Percentiles rank a stretch among this genome's conserved stretches.
Conservation (phyloP, 2,329 filamentous ascomycete genomes). For the Neofusicoccum laricinum region DNA sequence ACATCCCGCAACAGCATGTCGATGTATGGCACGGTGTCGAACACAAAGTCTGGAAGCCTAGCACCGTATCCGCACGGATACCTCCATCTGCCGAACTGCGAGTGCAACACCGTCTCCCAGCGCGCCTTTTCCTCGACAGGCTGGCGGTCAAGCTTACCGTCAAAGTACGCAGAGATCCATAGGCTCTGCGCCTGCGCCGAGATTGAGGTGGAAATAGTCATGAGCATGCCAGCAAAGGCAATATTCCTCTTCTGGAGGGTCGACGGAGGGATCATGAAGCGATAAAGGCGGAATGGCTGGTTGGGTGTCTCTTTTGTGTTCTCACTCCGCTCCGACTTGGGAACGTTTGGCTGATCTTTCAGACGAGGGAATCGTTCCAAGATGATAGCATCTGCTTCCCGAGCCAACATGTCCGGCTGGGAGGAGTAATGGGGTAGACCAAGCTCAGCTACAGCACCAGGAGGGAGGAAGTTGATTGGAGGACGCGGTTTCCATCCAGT, state of each 20-base stretch:
- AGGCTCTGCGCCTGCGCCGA: slow-evolving; percentile 41
- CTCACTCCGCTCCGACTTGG: background rate
- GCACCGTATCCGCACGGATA: slow-evolving; percentile 65
- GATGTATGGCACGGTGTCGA: slow-evolving; percentile 72
- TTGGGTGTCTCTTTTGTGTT: background rate
- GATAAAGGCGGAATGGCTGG: slow-evolving; percentile 38
- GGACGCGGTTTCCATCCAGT: slow-evolving; percentile 57
- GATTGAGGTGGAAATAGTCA: slow-evolving; percentile 35
- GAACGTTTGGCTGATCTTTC: slow-evolving; percentile 44
- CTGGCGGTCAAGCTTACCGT: slow-evolving; percentile 42
- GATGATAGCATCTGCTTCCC: slow-evolving; percentile 51
- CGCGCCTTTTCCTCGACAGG: slow-evolving; percentile 18
- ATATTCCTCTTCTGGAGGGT: slow-evolving; percentile 31
- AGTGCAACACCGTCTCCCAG: slow-evolving; percentile 55
- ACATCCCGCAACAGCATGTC: slow-evolving; percentile 67
- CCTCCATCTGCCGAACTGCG: slow-evolving; percentile 67
- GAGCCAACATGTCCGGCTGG: background rate
- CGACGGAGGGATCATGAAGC: slow-evolving; percentile 42
- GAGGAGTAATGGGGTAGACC: slow-evolving; percentile 24
- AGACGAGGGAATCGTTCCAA: slow-evolving; percentile 53
- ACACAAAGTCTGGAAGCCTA: slow-evolving; percentile 65
- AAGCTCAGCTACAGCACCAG: slow-evolving; percentile 25
- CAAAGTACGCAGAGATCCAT: slow-evolving; percentile 61
- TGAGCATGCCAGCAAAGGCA: slow-evolving; percentile 38
- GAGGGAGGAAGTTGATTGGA: slow-evolving; percentile 46